A percentile compares a stretch with the other conserved stretches of the same genome.
These are phyloP conservation scores for Oryza rufipogon DNA, from an alignment of 176 grass and related monocot species.

Conservation along the genomic window DNA sequence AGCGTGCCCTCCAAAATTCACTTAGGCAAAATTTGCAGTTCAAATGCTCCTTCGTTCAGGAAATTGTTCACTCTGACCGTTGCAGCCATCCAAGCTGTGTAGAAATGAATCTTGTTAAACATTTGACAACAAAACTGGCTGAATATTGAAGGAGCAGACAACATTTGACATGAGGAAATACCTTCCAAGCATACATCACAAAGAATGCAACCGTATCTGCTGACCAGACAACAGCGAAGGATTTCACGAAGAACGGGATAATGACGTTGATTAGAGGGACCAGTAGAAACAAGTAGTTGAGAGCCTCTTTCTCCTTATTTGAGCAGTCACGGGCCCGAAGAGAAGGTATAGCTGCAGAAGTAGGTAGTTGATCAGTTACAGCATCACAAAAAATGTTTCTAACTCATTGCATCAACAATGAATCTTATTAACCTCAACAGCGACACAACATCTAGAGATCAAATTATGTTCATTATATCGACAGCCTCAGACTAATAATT, in stretches of 20 bases:
- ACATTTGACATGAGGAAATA: slow-evolving; percentile 33
- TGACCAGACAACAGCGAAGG: slow-evolving; percentile 90
- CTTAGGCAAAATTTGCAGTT: neutral
- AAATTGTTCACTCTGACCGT: slow-evolving; percentile 54
- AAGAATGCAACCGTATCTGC: slow-evolving; percentile 90
- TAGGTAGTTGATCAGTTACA: slow-evolving; percentile 3
- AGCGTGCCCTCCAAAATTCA: neutral
- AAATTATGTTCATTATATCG: no score
- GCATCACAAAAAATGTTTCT: neutral
- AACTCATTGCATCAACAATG: neutral
- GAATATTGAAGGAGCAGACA: neutral
- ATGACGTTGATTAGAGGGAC: slow-evolving; percentile 80
- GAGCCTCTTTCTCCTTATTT: slow-evolving; percentile 98
- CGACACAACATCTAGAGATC: no score
- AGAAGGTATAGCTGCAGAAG: slow-evolving; percentile 86
- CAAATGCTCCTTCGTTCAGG: neutral
- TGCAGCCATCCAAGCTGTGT: slow-evolving; percentile 89
- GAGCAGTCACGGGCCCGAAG: slow-evolving; percentile 92
- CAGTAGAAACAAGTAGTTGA: slow-evolving; percentile 94
- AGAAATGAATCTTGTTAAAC: slow-evolving; percentile 24
- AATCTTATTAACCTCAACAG: neutral
- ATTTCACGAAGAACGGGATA: slow-evolving; percentile 91
- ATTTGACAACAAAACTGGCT: neutral
- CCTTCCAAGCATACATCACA: slow-evolving; percentile 96
- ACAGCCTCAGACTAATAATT: no score